A percentile compares a stretch with the other conserved stretches of the same genome.
These are phyloP conservation scores for Rhodotorula kratochvilovae DNA, from an alignment of 768 basidiomycete genomes.

Conservation along the genomic window DNA sequence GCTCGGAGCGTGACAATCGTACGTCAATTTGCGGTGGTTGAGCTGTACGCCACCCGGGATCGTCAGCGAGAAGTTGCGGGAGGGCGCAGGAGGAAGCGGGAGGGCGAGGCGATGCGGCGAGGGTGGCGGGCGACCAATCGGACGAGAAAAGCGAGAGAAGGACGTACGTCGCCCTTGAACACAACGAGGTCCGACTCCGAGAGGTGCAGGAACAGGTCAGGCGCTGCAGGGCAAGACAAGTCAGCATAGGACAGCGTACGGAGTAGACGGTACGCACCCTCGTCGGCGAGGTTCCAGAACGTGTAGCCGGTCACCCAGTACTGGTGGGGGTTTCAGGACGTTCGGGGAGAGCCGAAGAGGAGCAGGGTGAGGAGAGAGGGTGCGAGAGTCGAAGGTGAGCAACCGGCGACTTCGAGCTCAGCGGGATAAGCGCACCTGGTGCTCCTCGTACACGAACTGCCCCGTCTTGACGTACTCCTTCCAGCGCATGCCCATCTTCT, in stretches of 20 bases:
- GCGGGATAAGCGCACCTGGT: too few relatives aligned
- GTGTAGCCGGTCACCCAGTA: slow-evolving; percentile 90
- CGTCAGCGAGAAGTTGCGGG: not conserved
- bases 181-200: slow-evolving; percentile 79
- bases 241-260: not conserved
- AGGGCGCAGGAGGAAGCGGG: too few relatives aligned
- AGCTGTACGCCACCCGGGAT: slow-evolving; percentile 45
- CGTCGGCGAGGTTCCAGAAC: slow-evolving; percentile 59
- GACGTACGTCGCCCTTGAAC: slow-evolving; percentile 74
- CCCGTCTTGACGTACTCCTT: slow-evolving; percentile 92
- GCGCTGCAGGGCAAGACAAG: not conserved
- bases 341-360: too few relatives aligned
- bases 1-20: slow-evolving; percentile 74
- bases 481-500: slow-evolving; percentile 77
- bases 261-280: slow-evolving; percentile 52
- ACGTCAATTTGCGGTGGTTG: slow-evolving; percentile 79
- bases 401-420: too few relatives aligned
- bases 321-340: too few relatives aligned
- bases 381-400: too few relatives aligned
- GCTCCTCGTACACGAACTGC: slow-evolving; percentile 90
- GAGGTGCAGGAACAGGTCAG: slow-evolving; percentile 72
- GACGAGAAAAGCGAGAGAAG: too few relatives aligned
- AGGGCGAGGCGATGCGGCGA: too few relatives aligned
- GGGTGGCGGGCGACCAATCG: too few relatives aligned
- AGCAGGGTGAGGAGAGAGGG: too few relatives aligned